Conservation (phyloP, 2,329 filamentous ascomycete species). For the Beauveria asiatica region DNA sequence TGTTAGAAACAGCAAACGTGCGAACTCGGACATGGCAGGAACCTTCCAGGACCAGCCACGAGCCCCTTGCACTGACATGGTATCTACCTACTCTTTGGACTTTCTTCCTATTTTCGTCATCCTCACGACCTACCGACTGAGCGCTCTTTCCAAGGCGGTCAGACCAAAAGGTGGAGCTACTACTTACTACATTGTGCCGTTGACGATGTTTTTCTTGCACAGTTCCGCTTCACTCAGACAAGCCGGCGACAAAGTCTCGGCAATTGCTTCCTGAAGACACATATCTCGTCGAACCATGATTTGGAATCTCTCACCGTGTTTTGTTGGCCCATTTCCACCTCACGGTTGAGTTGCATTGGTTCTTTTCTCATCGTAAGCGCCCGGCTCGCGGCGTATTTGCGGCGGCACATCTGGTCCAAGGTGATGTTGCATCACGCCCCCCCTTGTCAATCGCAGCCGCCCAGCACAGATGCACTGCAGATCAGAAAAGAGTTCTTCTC, state of each 20-base stretch:
- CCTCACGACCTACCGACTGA: no score
- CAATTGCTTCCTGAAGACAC: neutral
- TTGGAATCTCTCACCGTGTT: neutral
- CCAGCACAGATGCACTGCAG: neutral
- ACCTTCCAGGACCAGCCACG: no score
- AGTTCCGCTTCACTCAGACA: neutral
- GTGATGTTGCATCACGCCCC: conserved; percentile 8
- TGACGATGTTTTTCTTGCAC: neutral
- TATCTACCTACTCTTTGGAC: no score
- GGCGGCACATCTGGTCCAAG: neutral
- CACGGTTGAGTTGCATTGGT: neutral
- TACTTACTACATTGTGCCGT: neutral
- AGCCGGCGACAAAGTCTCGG: neutral
- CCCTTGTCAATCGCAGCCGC: neutral
- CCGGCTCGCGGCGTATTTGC: neutral
- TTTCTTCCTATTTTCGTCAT: no score
- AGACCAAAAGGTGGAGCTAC: neutral
- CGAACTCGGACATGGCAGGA: no score
- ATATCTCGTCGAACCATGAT: neutral
- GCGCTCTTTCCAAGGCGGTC: neutral
- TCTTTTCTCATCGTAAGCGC: conserved; percentile 4
- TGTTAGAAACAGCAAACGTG: neutral
- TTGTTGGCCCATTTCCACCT: neutral
- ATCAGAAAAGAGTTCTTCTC: neutral
- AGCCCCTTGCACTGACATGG: no score